Percentiles rank a stretch among this genome's conserved stretches.
These are phyloP conservation scores for Xenosphaeropsis pyriputrescens DNA, from an alignment of 2,329 filamentous ascomycete genomes.

Conservation along the genomic window DNA sequence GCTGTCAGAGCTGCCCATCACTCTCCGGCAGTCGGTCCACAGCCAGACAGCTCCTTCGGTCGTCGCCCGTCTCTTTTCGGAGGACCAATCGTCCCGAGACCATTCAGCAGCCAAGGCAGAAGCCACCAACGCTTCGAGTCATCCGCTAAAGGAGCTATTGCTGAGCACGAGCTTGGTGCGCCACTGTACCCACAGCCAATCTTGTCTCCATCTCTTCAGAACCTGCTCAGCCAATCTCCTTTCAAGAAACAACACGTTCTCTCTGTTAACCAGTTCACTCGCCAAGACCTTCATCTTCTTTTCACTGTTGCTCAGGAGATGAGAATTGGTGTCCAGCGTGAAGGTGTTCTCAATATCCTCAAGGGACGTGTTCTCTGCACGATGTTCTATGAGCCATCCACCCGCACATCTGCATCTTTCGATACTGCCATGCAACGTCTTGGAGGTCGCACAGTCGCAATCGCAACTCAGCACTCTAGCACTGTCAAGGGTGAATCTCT, in stretches of 20 bases:
- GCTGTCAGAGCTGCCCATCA: slow-evolving; percentile 30
- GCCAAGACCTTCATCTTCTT: slow-evolving; percentile 77
- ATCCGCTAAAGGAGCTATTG: slow-evolving; percentile 8
- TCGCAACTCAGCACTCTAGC: slow-evolving; percentile 73
- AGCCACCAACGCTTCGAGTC: background rate
- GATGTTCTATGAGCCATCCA: slow-evolving; percentile 97
- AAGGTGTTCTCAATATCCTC: slow-evolving; percentile 77
- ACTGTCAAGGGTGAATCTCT: slow-evolving; percentile 90
- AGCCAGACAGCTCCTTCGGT: slow-evolving; percentile 20
- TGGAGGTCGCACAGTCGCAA: slow-evolving; percentile 70
- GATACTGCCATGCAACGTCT: slow-evolving; percentile 98
- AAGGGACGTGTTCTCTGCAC: slow-evolving; percentile 78
- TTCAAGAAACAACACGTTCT: slow-evolving; percentile 87
- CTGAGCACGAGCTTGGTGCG: slow-evolving; percentile 16
- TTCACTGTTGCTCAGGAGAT: slow-evolving; percentile 98
- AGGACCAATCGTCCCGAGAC: slow-evolving; percentile 15
- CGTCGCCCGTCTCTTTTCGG: slow-evolving; percentile 19
- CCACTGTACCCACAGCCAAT: slow-evolving; percentile 34
- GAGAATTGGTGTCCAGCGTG: slow-evolving; percentile 84
- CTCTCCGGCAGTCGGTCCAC: slow-evolving; percentile 12
- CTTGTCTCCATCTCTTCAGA: slow-evolving; percentile 46
- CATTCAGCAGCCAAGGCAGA: slow-evolving; percentile 16
- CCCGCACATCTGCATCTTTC: slow-evolving; percentile 87
- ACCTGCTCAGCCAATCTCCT: slow-evolving; percentile 63
- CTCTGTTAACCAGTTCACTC: slow-evolving; percentile 81